Percentiles rank a stretch among this genome's conserved stretches.
Conservation (phyloP, 2,329 filamentous ascomycete genomes). For the Alternaria gansuensis region DNA sequence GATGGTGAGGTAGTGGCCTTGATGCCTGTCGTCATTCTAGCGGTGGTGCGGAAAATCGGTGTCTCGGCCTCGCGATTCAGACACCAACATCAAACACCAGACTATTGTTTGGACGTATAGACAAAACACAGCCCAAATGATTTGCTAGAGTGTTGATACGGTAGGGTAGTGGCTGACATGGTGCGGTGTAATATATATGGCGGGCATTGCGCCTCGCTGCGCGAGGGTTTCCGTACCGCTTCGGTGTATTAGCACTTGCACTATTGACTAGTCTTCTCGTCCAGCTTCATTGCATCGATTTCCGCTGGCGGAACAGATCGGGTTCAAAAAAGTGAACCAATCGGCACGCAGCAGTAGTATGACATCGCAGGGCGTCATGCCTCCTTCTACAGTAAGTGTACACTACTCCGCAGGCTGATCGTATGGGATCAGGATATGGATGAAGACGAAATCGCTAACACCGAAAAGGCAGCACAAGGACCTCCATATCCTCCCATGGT, state of each 20-base stretch:
- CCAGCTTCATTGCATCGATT: neutral
- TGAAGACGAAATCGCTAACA: constrained; percentile 17
- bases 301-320: neutral
- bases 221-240: constrained; percentile 7
- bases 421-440: neutral
- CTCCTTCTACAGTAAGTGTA: constrained; percentile 27
- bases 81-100: constrained; percentile 21
- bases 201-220: constrained; percentile 12
- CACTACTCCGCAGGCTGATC: neutral
- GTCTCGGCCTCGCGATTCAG: constrained; percentile 22
- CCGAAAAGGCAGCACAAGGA: constrained; percentile 27
- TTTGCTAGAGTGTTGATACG: constrained; percentile 15
- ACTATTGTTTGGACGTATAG: constrained; percentile 21
- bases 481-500: constrained; percentile 44
- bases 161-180: constrained; percentile 7
- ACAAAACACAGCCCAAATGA: constrained; percentile 17
- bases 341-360: constrained; percentile 13
- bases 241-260: constrained; percentile 1
- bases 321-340: neutral
- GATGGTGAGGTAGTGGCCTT: constrained; percentile 2
- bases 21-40: constrained; percentile 4
- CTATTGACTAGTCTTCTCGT: constrained; percentile 4
- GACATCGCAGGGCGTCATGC: constrained; percentile 24
- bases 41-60: constrained; percentile 17
- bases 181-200: constrained; percentile 26